Evolutionary conservation across 1,139 yeast genomes (phyloP), one percentile per base, ranked within the genome.

Genomic region (Pichia sp.): DNA sequence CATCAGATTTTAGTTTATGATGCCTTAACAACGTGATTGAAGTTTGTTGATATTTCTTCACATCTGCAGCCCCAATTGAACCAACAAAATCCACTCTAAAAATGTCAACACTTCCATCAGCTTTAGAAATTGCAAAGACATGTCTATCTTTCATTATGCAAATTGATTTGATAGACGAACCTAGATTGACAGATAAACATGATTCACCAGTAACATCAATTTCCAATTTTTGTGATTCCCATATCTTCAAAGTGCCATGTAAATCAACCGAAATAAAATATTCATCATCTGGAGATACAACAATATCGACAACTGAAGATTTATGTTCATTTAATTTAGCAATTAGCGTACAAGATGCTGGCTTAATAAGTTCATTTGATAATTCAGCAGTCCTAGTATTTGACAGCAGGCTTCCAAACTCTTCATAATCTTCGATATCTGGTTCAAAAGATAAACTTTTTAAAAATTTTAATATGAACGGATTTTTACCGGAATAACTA

Each of bases 251-350:
- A 3, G 66, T 56, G 0, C 97, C 97, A 40, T 74, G 72, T 38
- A 80, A 82, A 4, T 94, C 85, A 3, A 90, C 96, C 1, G 94
- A 82, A 2, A 87, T 68, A 53, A 92, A 82, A 55, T 77, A 84
- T 35, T 76, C 76, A 23, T 78, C 74, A 37, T 82, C 79, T 0
- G 87, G 83, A 12, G 80, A 68, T 0, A 76, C 74, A 4, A 72
- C 74, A 9, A 89, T 63, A 37, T 82, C 67, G 26, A 73, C 80
- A 11, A 89, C 67, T 1, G 76, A 61, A 1, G 69, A 54, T 12
- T 67, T 64, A 53, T 80, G 85, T 42, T 81, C 87, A 28, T 69
- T 64, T 36, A 80, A 61, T 47, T 77, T 80, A 0, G 90, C 76
- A 4, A 85, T 77, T 30, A 84, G 61, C 9, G 41, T n/a, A 34